Evolutionary conservation across 805 yeast genomes (phyloP).

Genomic region (Nakazawaea ambrosiae): DNA sequence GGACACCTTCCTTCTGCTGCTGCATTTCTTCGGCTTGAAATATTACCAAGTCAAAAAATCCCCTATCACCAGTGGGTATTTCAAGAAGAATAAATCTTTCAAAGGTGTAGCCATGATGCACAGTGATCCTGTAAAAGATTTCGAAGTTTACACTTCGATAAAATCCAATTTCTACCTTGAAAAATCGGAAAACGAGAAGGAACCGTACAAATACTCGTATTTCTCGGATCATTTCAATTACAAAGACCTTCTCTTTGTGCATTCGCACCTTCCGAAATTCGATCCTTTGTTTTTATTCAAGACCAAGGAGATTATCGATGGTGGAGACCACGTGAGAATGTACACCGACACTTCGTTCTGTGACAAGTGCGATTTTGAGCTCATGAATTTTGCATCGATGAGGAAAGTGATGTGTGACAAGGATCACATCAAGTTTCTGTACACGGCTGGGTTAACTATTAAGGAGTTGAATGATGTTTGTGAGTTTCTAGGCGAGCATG

Average conservation of each 20-base stretch:
- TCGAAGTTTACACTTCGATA: constrained; percentile 13
- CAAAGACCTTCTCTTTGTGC: constrained; percentile 23
- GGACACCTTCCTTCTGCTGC: constrained; percentile 51
- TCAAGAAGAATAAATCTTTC: constrained; percentile 21
- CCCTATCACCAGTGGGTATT: constrained; percentile 42
- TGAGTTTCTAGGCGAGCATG: background rate
- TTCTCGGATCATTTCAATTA: background rate
- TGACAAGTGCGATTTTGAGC: constrained; percentile 1
- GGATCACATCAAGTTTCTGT: background rate
- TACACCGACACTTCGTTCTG: constrained; percentile 1
- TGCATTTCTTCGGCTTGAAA: constrained; percentile 32
- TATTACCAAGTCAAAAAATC: constrained; percentile 45
- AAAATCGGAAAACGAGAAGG: background rate
- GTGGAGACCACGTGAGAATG: constrained; percentile 1
- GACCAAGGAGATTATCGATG: background rate
- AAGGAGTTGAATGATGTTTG: background rate
- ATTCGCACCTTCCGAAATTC: constrained; percentile 42
- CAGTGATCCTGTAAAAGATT: constrained; percentile 42
- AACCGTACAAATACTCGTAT: background rate
- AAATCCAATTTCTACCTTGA: background rate
- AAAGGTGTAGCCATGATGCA: constrained; percentile 55
- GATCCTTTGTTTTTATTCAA: constrained; percentile 27
- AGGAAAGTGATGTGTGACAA: background rate
- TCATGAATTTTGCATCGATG: background rate
- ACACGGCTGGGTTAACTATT: background rate